Percentiles rank a stretch among this genome's conserved stretches.
Conservation (phyloP, 1,139 yeast genomes). For the Hemisphaericaspora subhashii region DNA sequence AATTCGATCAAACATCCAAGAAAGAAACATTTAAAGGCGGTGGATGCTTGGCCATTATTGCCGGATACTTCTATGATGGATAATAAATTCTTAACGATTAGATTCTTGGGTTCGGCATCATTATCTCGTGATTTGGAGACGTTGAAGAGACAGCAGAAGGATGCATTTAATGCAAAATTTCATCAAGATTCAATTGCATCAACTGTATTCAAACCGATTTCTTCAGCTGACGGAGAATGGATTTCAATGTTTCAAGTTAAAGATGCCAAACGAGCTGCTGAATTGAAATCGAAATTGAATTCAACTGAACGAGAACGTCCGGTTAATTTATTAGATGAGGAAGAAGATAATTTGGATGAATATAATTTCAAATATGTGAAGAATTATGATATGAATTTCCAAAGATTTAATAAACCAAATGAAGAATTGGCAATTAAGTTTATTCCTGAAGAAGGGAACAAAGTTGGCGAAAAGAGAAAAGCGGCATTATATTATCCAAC, state of each 20-base stretch:
- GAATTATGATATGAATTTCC: conserved; percentile 78
- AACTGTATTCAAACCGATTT: conserved; percentile 73
- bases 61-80: conserved; percentile 93
- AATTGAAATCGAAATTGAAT: conserved; percentile 45
- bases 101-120: conserved; percentile 81
- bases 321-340: conserved; percentile 39
- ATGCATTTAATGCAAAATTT: conserved; percentile 37
- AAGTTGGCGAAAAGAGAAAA: conserved; percentile 40
- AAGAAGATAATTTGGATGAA: conserved; percentile 34
- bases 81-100: conserved; percentile 67
- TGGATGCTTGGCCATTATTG: conserved; percentile 72
- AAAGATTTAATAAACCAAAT: conserved; percentile 44
- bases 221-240: conserved; percentile 79
- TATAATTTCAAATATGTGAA: conserved; percentile 65
- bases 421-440: conserved; percentile 47
- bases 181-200: conserved; percentile 52
- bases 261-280: conserved; percentile 27
- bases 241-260: conserved; percentile 62
- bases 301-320: conserved; percentile 54
- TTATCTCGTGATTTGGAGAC: conserved; percentile 39
- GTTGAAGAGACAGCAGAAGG: conserved; percentile 38
- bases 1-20: conserved; percentile 70
- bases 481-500: conserved; percentile 79
- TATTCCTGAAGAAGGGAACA: conserved; percentile 41
- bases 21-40: conserved; percentile 72